Conservation (phyloP, 2,329 filamentous ascomycete genomes). For the Lecanicillium sp. region DNA sequence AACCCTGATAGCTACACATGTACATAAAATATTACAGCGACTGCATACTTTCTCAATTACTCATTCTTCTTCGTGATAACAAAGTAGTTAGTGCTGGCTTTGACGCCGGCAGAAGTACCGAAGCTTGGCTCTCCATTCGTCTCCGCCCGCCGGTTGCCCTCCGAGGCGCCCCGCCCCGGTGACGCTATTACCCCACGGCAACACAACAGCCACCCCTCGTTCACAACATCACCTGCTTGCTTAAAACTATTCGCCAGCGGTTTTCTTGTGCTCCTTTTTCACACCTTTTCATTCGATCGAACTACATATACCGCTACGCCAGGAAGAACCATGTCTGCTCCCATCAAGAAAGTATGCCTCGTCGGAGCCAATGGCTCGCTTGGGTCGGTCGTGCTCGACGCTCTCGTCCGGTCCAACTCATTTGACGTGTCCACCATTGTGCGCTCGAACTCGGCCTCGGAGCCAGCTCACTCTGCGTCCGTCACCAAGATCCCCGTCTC, state of each 20-base stretch:
- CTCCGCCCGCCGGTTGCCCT: too few relatives aligned
- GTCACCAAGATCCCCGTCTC: slow-evolving; percentile 18
- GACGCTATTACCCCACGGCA: slow-evolving; percentile 8
- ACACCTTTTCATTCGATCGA: background rate
- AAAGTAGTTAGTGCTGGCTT: too few relatives aligned
- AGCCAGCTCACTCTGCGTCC: slow-evolving; percentile 16
- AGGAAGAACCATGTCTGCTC: slow-evolving; percentile 3
- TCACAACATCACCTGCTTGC: background rate
- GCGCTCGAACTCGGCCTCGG: slow-evolving; percentile 28
- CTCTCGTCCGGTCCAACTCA: slow-evolving; percentile 24
- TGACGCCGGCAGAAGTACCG: too few relatives aligned
- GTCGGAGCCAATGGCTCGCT: slow-evolving; percentile 31
- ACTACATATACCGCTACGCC: background rate
- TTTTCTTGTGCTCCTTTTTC: background rate
- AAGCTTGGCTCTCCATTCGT: too few relatives aligned
- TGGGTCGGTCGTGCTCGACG: slow-evolving; percentile 28
- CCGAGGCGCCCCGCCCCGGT: background rate
- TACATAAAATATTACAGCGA: too few relatives aligned
- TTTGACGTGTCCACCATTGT: slow-evolving; percentile 49
- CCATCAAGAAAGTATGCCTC: slow-evolving; percentile 23
- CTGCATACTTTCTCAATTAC: too few relatives aligned
- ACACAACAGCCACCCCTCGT: background rate
- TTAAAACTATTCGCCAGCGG: background rate
- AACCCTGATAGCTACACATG: too few relatives aligned
- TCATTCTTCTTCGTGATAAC: too few relatives aligned